Conservation (phyloP, 2,329 filamentous ascomycete species). For the Hypoxylon sp. region DNA sequence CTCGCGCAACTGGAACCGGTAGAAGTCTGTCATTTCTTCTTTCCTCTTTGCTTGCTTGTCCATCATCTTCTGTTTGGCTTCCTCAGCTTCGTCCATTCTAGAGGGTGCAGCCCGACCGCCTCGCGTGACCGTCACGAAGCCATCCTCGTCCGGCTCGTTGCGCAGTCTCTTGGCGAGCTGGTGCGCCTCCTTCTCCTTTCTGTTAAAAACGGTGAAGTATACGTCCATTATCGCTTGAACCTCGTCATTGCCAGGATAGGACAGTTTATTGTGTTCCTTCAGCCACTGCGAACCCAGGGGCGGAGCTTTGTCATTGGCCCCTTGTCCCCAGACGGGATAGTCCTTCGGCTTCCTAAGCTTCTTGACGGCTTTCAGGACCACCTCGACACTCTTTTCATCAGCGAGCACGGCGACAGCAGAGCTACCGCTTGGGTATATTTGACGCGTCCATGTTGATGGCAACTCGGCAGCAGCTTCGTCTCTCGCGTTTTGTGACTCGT, state of each 20-base stretch:
- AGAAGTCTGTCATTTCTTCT: constrained; percentile 78
- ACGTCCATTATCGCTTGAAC: constrained; percentile 83
- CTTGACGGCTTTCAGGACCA: constrained; percentile 79
- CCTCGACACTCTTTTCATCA: constrained; percentile 81
- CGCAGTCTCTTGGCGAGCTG: constrained; percentile 74
- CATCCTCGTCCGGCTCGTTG: constrained; percentile 90
- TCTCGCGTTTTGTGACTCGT: constrained; percentile 57
- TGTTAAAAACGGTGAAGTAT: constrained; percentile 87
- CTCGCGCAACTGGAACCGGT: constrained; percentile 85
- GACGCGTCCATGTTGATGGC: constrained; percentile 79
- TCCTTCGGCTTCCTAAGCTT: constrained; percentile 71
- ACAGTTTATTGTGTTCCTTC: constrained; percentile 76
- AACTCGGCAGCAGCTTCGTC: constrained; percentile 72
- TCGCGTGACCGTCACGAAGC: constrained; percentile 90
- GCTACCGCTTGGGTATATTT: constrained; percentile 78
- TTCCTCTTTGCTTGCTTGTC: constrained; percentile 74
- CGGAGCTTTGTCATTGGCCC: constrained; percentile 68
- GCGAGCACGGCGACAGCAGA: constrained; percentile 87
- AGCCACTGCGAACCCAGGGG: constrained; percentile 68
- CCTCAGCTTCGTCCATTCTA: constrained; percentile 76
- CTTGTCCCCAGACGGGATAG: constrained; percentile 76
- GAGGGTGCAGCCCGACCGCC: constrained; percentile 82
- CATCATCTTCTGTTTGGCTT: constrained; percentile 68
- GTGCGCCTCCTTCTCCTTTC: constrained; percentile 73
- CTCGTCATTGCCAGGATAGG: constrained; percentile 74